Percentiles rank a stretch among this genome's conserved stretches.
Conservation (phyloP, 768 basidiomycete genomes). For the Termitomyces sp. region DNA sequence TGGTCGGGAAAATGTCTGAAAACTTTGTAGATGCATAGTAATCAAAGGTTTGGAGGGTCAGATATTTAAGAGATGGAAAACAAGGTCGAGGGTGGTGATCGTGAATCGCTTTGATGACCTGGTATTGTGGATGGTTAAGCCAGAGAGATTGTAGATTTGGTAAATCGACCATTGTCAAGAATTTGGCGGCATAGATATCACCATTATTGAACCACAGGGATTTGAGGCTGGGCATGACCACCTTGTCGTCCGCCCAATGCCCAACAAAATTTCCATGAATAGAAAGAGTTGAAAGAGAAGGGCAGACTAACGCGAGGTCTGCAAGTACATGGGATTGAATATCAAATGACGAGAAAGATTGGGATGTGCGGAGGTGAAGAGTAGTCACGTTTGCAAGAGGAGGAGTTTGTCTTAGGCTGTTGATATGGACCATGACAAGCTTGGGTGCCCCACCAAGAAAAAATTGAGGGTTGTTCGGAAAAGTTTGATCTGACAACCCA, state of each 20-base stretch:
- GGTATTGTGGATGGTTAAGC: constrained; percentile 23
- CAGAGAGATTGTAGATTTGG: constrained; percentile 30
- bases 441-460: constrained; percentile 10
- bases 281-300: constrained; percentile 22
- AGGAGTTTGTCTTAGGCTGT: constrained; percentile 18
- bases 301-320: constrained; percentile 12
- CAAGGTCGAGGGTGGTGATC: constrained; percentile 7
- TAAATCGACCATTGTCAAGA: constrained; percentile 22
- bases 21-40: constrained; percentile 15
- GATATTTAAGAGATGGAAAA: constrained; percentile 27
- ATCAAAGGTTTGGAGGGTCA: constrained; percentile 23
- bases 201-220: constrained; percentile 23
- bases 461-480: not conserved
- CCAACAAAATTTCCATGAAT: constrained; percentile 18
- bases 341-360: not conserved
- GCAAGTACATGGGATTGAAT: constrained; percentile 1
- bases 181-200: constrained; percentile 18
- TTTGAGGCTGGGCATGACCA: constrained; percentile 18
- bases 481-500: not conserved
- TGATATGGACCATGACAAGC: constrained; percentile 1
- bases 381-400: constrained; percentile 25
- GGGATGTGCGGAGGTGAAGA: constrained; percentile 21
- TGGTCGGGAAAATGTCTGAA: constrained; percentile 21
- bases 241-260: constrained; percentile 16
- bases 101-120: constrained; percentile 1